A percentile compares a stretch with the other conserved stretches of the same genome.
phyloP scores from a whole-genome alignment of 164 flowering plant genomes.

The Macadamia tetraphylla region DNA sequence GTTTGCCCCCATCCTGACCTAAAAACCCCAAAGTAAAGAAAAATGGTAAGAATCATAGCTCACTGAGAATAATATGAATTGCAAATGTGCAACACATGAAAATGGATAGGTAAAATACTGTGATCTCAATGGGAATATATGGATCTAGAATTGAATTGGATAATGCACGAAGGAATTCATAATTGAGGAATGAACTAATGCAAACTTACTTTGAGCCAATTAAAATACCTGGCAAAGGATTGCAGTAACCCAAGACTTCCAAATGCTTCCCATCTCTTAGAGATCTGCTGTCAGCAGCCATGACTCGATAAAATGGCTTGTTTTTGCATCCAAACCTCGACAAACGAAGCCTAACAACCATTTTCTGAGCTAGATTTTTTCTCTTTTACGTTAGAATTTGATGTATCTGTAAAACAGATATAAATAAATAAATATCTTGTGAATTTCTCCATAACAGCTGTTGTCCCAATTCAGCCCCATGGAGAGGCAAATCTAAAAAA shows the following conservation, averaged over 20 bases:
- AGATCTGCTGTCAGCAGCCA: slow-evolving; percentile 85
- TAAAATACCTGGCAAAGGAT: slow-evolving; percentile 77
- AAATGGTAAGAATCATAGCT: not conserved
- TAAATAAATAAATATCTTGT: too few relatives aligned
- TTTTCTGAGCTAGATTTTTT: slow-evolving; percentile 21
- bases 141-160: too few relatives aligned
- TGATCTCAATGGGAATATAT: too few relatives aligned
- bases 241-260: slow-evolving; percentile 84
- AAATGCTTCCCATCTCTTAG: slow-evolving; percentile 96
- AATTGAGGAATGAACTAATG: too few relatives aligned
- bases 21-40: slow-evolving; percentile 3
- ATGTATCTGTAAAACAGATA: not conserved
- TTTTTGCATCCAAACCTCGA: slow-evolving; percentile 83
- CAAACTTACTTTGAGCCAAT: too few relatives aligned
- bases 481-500: too few relatives aligned
- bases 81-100: too few relatives aligned
- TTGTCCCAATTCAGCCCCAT: too few relatives aligned
- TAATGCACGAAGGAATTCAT: too few relatives aligned
- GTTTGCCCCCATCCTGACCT: slow-evolving; percentile 91
- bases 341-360: slow-evolving; percentile 81
- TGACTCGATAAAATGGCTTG: slow-evolving; percentile 78
- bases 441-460: too few relatives aligned
- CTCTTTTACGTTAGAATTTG: not conserved
- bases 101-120: too few relatives aligned
- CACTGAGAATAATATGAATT: too few relatives aligned